Percentiles rank a stretch among this genome's conserved stretches.
Conservation (phyloP, 2,329 filamentous ascomycete species). For the Aspergillus sp. region DNA sequence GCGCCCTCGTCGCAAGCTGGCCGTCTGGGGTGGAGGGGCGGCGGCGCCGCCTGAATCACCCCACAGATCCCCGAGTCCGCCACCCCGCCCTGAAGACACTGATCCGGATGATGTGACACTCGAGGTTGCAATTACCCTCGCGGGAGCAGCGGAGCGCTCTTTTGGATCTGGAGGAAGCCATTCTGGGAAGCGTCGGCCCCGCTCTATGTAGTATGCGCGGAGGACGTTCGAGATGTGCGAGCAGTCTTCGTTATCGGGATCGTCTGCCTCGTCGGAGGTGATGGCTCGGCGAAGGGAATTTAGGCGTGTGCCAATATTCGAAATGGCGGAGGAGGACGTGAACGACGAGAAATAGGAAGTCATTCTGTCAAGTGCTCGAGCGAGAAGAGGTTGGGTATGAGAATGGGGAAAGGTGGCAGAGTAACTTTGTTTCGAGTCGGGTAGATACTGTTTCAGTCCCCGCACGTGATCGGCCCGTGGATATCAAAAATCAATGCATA, state of each 20-base stretch:
- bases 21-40: conserved; percentile 34
- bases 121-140: conserved; percentile 50
- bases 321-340: conserved; percentile 43
- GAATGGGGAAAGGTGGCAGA: background rate
- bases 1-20: conserved; percentile 40
- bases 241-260: conserved; percentile 68
- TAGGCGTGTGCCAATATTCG: conserved; percentile 57
- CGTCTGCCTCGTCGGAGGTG: conserved; percentile 42
- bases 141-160: conserved; percentile 55
- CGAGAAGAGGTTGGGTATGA: background rate
- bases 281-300: conserved; percentile 55
- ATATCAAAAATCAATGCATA: background rate
- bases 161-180: conserved; percentile 95
- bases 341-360: conserved; percentile 79
- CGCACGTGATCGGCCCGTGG: conserved; percentile 5
- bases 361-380: conserved; percentile 50
- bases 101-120: conserved; percentile 28
- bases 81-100: conserved; percentile 34
- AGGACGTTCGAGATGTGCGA: conserved; percentile 93
- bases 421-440: background rate
- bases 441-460: conserved; percentile 2
- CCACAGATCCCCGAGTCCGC: conserved; percentile 60
- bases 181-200: conserved; percentile 73
- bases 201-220: conserved; percentile 88
- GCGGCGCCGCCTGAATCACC: conserved; percentile 41